These are phyloP conservation scores for Myxozyma neglecta DNA, from an alignment of 805 yeast genomes.

Conservation along the genomic window DNA sequence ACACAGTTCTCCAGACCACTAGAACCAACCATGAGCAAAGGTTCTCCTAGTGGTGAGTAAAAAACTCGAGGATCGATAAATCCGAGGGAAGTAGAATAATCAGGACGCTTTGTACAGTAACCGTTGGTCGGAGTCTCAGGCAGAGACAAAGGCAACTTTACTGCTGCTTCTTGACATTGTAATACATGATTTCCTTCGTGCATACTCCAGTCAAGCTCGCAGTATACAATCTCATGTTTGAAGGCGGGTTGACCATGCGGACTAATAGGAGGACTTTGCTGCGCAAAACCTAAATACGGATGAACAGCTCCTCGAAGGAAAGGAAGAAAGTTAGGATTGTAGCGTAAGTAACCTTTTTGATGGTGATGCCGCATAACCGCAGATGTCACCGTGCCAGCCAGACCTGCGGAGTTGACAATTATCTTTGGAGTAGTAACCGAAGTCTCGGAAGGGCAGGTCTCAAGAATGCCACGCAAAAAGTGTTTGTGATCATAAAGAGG, in stretches of 20 bases:
- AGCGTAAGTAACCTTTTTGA: slow-evolving; percentile 1
- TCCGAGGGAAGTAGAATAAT: slow-evolving; percentile 3
- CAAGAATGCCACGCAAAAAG: background rate
- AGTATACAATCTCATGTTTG: slow-evolving; percentile 14
- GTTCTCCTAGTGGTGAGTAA: slow-evolving; percentile 27
- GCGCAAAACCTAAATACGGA: slow-evolving; percentile 24
- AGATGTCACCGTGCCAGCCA: background rate
- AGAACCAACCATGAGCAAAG: slow-evolving; percentile 22
- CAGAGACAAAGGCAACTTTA: slow-evolving; percentile 1
- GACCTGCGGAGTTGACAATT: slow-evolving; percentile 11
- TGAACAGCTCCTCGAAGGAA: slow-evolving; percentile 15
- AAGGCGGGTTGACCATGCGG: background rate
- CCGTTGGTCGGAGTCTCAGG: slow-evolving; percentile 6
- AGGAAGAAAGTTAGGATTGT: slow-evolving; percentile 23
- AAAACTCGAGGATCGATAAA: slow-evolving; percentile 26
- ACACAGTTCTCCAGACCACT: slow-evolving; percentile 12
- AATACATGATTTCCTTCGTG: slow-evolving; percentile 9
- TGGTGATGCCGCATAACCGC: background rate
- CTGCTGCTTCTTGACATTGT: slow-evolving; percentile 10
- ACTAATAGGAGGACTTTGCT: slow-evolving; percentile 6
- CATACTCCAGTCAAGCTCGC: slow-evolving; percentile 25
- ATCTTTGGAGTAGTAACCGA: background rate
- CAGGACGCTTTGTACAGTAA: background rate
- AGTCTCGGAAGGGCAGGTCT: background rate
- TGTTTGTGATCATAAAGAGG: background rate